Conservation (phyloP, 208 protist genomes). For the Trypanosoma boissoni region DNA sequence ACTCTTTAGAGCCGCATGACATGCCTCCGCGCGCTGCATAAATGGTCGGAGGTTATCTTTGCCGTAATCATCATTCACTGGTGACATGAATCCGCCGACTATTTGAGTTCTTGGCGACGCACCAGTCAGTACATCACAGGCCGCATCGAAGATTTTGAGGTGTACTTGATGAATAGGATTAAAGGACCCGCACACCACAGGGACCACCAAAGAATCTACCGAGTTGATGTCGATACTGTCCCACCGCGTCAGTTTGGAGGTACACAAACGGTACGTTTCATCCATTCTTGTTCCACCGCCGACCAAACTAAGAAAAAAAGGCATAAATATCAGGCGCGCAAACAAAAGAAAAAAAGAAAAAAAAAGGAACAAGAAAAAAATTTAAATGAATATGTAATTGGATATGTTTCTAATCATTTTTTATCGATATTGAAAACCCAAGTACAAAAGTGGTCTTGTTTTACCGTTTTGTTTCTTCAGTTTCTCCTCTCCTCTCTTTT, state of each 20-base stretch:
- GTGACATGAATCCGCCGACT: constrained; percentile 80
- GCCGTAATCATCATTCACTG: constrained; percentile 70
- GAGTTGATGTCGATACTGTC: constrained; percentile 7
- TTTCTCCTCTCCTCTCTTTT: background rate
- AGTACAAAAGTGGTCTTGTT: background rate
- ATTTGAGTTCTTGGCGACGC: constrained; percentile 11
- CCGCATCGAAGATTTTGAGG: constrained; percentile 53
- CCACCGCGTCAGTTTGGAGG: constrained; percentile 39
- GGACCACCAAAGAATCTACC: constrained; percentile 33
- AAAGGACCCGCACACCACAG: constrained; percentile 73
- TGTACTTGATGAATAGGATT: constrained; percentile 85
- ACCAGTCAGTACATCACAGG: constrained; percentile 22
- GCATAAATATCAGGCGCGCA: background rate
- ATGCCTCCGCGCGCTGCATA: constrained; percentile 38
- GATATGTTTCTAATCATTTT: constrained; percentile 13
- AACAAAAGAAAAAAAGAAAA: constrained; percentile 6
- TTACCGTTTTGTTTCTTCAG: background rate
- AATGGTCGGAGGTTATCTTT: constrained; percentile 58
- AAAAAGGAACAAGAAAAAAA: background rate
- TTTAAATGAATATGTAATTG: background rate
- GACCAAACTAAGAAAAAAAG: background rate
- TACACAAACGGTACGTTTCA: constrained; percentile 26
- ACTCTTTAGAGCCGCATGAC: constrained; percentile 26
- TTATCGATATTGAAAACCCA: background rate
- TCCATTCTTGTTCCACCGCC: background rate